phyloP scores from a whole-genome alignment of 2,329 filamentous ascomycete species.

The Biscogniauxia marginata region DNA sequence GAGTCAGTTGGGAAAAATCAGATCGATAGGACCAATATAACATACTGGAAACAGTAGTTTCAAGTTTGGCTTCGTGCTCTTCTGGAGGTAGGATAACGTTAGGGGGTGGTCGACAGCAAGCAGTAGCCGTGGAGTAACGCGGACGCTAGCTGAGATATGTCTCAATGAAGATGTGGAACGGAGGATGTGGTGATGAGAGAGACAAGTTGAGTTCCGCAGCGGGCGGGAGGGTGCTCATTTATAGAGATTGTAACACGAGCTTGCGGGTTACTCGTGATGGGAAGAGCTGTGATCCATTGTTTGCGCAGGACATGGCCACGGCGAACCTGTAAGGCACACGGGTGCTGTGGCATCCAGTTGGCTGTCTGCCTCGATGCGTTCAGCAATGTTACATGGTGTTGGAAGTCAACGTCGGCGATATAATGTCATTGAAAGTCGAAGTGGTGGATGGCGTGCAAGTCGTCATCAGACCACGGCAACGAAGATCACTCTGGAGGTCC shows the following conservation, averaged over 20 bases:
- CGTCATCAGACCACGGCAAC: constrained; percentile 11
- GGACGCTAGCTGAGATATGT: constrained; percentile 10
- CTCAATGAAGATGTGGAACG: constrained; percentile 10
- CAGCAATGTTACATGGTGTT: constrained; percentile 7
- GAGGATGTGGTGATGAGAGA: not conserved
- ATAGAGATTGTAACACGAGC: constrained; percentile 19
- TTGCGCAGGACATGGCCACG: constrained; percentile 10
- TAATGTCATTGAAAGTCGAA: constrained; percentile 11
- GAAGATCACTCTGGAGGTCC: constrained; percentile 6
- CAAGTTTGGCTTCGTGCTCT: not conserved
- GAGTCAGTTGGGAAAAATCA: not conserved
- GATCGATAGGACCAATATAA: not conserved
- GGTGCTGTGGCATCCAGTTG: constrained; percentile 9
- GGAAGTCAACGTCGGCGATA: constrained; percentile 9
- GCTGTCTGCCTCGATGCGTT: constrained; percentile 13
- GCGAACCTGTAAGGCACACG: constrained; percentile 10
- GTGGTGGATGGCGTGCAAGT: constrained; percentile 16
- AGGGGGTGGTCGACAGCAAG: not conserved
- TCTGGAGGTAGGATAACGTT: not conserved
- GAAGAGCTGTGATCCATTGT: constrained; percentile 16
- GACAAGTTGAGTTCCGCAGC: constrained; percentile 13
- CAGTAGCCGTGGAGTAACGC: not conserved
- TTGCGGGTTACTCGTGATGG: constrained; percentile 10
- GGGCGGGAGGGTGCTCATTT: constrained; percentile 23
- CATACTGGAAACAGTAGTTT: not conserved